A percentile compares a stretch with the other conserved stretches of the same genome.
Conservation (phyloP, 208 protist genomes). For the Trypanosoma scelopori region DNA sequence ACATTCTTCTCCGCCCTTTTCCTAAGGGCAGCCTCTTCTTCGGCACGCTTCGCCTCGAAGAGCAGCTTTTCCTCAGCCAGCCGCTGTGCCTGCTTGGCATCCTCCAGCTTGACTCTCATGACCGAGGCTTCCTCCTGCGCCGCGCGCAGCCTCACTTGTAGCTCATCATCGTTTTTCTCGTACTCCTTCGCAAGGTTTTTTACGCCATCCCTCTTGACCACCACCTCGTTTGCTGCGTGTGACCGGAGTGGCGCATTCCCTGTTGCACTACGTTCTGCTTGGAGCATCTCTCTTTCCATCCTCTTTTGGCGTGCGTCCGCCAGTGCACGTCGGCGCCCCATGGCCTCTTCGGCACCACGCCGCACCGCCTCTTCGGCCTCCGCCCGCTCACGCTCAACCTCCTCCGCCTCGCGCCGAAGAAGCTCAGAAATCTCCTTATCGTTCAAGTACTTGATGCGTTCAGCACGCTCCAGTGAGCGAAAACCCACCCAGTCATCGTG, state of each 20-base stretch:
- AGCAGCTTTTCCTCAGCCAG: slow-evolving; percentile 32
- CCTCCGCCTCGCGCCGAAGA: slow-evolving; percentile 59
- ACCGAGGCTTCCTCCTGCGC: slow-evolving; percentile 12
- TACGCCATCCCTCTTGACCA: slow-evolving; percentile 17
- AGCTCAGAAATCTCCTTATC: slow-evolving; percentile 69
- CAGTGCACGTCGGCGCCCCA: slow-evolving; percentile 17
- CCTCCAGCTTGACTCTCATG: neutral
- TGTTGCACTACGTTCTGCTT: slow-evolving; percentile 17
- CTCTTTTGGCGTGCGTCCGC: neutral
- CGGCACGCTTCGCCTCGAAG: slow-evolving; percentile 35
- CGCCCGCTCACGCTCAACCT: slow-evolving; percentile 40
- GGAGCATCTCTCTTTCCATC: neutral
- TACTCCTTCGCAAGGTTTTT: slow-evolving; percentile 22
- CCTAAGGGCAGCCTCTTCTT: slow-evolving; percentile 17
- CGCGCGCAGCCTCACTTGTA: slow-evolving; percentile 3
- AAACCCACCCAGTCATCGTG: slow-evolving; percentile 76
- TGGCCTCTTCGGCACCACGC: slow-evolving; percentile 38
- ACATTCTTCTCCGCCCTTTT: slow-evolving; percentile 26
- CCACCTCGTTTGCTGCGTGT: slow-evolving; percentile 27
- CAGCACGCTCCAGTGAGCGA: slow-evolving; percentile 56
- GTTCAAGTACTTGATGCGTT: slow-evolving; percentile 74
- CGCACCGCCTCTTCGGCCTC: slow-evolving; percentile 37
- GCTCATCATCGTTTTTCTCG: slow-evolving; percentile 15
- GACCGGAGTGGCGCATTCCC: slow-evolving; percentile 25
- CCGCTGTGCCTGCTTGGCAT: neutral